Conservation (phyloP, 805 yeast genomes). For the Wickerhamia fluorescens region DNA sequence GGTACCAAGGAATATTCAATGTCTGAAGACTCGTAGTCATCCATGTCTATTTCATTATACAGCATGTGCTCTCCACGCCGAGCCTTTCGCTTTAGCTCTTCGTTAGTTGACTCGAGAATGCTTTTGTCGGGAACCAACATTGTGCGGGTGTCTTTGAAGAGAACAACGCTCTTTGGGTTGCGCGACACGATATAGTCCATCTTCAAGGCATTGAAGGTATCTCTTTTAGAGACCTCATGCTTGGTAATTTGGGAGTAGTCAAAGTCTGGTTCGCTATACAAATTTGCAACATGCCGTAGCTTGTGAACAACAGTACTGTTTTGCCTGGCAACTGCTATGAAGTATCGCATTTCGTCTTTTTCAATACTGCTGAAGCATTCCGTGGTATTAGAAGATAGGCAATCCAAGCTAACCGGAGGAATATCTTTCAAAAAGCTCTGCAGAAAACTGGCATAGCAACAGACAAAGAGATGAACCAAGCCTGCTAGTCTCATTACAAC, state of each 20-base stretch:
- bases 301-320: too few relatives aligned
- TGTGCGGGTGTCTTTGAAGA: constrained; percentile 13
- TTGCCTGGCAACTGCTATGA: too few relatives aligned
- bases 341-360: too few relatives aligned
- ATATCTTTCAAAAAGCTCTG: too few relatives aligned
- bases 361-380: too few relatives aligned
- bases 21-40: neutral
- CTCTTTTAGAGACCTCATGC: constrained; percentile 4
- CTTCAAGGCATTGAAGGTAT: constrained; percentile 6
- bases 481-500: too few relatives aligned
- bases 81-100: neutral
- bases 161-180: constrained; percentile 6
- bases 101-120: constrained; percentile 1
- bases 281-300: too few relatives aligned
- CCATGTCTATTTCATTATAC: constrained; percentile 3
- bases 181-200: constrained; percentile 7
- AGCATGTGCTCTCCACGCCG: constrained; percentile 1
- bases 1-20: constrained; percentile 6
- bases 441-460: too few relatives aligned
- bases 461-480: too few relatives aligned
- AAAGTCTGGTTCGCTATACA: too few relatives aligned
- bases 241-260: constrained; percentile 1
- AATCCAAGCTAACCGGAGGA: too few relatives aligned
- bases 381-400: too few relatives aligned
- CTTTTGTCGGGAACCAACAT: constrained; percentile 9